phyloP scores from a whole-genome alignment of 2,329 filamentous ascomycete genomes.

The Hyphodiscus sp. region DNA sequence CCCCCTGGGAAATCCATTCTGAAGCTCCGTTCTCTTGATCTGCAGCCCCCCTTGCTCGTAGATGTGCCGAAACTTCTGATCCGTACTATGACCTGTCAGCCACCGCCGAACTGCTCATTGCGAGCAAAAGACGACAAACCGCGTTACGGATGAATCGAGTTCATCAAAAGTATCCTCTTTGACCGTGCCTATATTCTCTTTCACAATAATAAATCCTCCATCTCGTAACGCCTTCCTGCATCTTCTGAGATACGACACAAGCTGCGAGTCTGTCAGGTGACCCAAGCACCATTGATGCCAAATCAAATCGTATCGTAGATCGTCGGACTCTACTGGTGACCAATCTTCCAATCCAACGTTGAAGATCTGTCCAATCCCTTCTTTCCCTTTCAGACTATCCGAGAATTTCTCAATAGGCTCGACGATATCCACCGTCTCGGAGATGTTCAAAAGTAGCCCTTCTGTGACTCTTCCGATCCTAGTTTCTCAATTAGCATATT shows the following conservation, averaged over 20 bases:
- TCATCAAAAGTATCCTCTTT: conserved; percentile 67
- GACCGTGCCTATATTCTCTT: conserved; percentile 67
- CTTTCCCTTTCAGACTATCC: conserved; percentile 46
- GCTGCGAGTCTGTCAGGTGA: conserved; percentile 68
- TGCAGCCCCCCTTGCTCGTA: conserved; percentile 64
- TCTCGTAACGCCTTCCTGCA: conserved; percentile 51
- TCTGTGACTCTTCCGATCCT: conserved; percentile 80
- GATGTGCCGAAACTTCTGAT: conserved; percentile 62
- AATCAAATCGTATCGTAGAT: conserved; percentile 64
- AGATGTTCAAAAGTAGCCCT: conserved; percentile 65
- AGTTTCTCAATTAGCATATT: conserved; percentile 1
- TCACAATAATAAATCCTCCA: conserved; percentile 58
- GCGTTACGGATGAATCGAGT: conserved; percentile 70
- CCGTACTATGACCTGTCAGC: conserved; percentile 43
- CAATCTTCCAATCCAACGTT: conserved; percentile 71
- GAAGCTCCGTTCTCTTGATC: conserved; percentile 64
- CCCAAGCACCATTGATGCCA: conserved; percentile 91
- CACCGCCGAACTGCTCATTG: background rate
- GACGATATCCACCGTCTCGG: conserved; percentile 70
- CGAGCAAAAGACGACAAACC: conserved; percentile 32
- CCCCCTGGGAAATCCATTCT: conserved; percentile 56
- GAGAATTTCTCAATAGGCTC: conserved; percentile 85
- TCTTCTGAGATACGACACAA: conserved; percentile 59
- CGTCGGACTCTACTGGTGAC: conserved; percentile 38
- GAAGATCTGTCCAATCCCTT: conserved; percentile 57